These are phyloP conservation scores for Ceratocystis variospora DNA, from an alignment of 2,329 filamentous ascomycete species.

Conservation along the genomic window DNA sequence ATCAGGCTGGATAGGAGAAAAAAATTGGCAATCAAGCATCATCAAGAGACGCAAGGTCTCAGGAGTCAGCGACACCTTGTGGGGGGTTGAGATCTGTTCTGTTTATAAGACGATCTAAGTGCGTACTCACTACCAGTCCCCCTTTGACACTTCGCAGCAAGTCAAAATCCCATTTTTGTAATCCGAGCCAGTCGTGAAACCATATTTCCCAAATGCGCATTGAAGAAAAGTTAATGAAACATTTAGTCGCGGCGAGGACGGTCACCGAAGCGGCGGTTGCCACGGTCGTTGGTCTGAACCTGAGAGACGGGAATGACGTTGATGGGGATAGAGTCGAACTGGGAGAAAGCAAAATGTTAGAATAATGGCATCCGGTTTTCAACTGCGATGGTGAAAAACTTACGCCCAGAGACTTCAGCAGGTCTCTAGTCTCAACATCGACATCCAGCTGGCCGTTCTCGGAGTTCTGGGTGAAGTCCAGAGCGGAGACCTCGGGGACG, in stretches of 20 bases:
- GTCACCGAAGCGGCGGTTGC: constrained; percentile 58
- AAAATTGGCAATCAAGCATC: constrained; percentile 85
- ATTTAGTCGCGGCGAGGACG: constrained; percentile 37
- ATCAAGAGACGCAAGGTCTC: constrained; percentile 40
- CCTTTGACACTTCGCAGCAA: constrained; percentile 41
- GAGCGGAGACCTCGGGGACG: constrained; percentile 94
- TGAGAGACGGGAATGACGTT: constrained; percentile 86
- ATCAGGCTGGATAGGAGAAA: neutral
- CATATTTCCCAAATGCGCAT: constrained; percentile 24
- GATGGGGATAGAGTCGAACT: constrained; percentile 98
- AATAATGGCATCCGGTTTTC: neutral
- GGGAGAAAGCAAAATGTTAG: constrained; percentile 23
- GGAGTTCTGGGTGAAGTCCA: constrained; percentile 91
- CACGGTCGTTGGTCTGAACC: constrained; percentile 71
- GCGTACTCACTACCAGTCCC: constrained; percentile 39
- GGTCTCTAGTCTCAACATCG: constrained; percentile 95
- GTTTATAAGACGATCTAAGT: constrained; percentile 40
- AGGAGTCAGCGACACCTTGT: constrained; percentile 86
- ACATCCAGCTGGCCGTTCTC: constrained; percentile 91
- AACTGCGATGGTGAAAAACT: constrained; percentile 32
- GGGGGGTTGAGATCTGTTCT: constrained; percentile 45
- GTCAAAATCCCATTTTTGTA: constrained; percentile 25
- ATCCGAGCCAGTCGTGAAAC: constrained; percentile 11
- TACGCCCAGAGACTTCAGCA: constrained; percentile 98
- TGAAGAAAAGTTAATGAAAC: constrained; percentile 12